Percentiles rank a stretch among this genome's conserved stretches.
Evolutionary conservation across 148 eudicot genomes (phyloP).

Genomic region (Chenopodium album): DNA sequence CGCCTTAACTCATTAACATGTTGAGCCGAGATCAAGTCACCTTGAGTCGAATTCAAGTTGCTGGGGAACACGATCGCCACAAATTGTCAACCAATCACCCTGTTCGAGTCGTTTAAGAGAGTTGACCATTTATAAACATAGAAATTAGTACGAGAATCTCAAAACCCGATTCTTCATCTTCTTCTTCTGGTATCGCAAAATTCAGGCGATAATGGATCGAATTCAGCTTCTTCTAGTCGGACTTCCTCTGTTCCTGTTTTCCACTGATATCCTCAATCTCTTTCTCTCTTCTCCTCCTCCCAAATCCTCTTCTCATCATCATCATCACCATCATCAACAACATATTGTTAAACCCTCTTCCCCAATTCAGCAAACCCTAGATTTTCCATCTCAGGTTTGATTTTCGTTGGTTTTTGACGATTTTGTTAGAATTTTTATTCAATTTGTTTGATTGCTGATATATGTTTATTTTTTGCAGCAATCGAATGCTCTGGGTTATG

Average conservation of each 20-base stretch:
- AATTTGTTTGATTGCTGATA: neutral
- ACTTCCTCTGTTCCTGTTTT: constrained; percentile 71
- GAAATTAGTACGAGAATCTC: no score
- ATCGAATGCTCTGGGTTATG: constrained; percentile 23
- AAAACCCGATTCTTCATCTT: no score
- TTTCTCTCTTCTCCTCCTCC: constrained; percentile 55
- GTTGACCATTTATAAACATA: no score
- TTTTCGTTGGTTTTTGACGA: neutral
- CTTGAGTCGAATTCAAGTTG: no score
- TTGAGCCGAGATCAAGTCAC: no score
- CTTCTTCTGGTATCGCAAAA: neutral
- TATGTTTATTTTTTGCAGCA: constrained; percentile 15
- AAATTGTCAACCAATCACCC: no score
- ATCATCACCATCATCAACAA: constrained; percentile 28
- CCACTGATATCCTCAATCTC: constrained; percentile 59
- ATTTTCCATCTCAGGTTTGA: constrained; percentile 40
- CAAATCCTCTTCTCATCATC: constrained; percentile 36
- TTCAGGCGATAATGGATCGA: constrained; percentile 51
- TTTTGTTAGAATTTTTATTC: neutral
- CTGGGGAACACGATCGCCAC: no score
- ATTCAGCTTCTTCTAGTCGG: constrained; percentile 62
- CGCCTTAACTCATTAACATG: no score
- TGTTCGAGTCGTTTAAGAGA: no score
- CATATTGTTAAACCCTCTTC: constrained; percentile 23
- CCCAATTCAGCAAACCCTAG: constrained; percentile 43